These are phyloP conservation scores for Pneumocystis wakefieldiae DNA, from an alignment of 1,139 yeast genomes.

Conservation along the genomic window DNA sequence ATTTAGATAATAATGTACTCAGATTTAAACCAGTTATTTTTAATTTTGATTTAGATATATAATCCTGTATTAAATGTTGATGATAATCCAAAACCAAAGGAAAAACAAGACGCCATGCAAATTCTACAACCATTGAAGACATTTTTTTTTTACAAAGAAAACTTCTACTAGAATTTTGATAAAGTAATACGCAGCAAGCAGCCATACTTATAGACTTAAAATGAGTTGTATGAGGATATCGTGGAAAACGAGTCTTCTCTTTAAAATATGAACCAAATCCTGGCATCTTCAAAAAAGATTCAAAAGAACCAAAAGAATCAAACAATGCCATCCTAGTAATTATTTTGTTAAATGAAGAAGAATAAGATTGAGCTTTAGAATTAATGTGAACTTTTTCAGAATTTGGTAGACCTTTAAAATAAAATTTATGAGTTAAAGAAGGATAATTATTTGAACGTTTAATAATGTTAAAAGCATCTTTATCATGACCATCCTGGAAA, in stretches of 20 bases:
- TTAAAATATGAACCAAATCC: background rate
- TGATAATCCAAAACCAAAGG: background rate
- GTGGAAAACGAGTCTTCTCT: background rate
- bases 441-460: background rate
- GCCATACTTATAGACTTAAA: background rate
- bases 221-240: background rate
- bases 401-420: background rate
- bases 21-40: background rate
- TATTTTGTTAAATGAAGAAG: background rate
- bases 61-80: background rate
- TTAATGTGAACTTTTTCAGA: background rate
- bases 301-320: background rate
- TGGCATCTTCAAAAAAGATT: background rate
- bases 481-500: background rate
- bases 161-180: background rate
- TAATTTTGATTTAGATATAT: background rate
- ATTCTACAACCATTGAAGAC: background rate
- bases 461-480: background rate
- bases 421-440: background rate
- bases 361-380: background rate
- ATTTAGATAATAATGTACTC: background rate
- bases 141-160: background rate
- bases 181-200: background rate
- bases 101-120: background rate
- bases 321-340: background rate